Evolutionary conservation across 371 early-diverging fungal genomes (phyloP).

Genomic region (Blakeslea trispora): DNA sequence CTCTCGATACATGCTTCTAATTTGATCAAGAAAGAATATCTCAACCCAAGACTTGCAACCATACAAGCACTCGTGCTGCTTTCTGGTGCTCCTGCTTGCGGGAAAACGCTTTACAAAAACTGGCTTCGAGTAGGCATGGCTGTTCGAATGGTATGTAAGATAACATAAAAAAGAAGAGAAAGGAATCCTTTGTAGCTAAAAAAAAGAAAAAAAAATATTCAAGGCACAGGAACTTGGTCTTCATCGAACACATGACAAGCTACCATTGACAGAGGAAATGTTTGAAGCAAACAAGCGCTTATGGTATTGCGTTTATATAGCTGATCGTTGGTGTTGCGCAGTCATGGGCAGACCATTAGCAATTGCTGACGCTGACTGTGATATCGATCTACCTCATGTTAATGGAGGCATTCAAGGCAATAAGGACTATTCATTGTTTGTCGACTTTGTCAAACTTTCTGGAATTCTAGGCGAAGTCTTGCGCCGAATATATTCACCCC

Average conservation of each 20-base stretch:
- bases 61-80: conserved; percentile 48
- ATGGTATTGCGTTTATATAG: conserved; percentile 45
- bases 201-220: neutral
- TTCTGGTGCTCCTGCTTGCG: conserved; percentile 34
- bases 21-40: conserved; percentile 34
- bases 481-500: conserved; percentile 46
- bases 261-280: conserved; percentile 23
- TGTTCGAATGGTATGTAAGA: conserved; percentile 45
- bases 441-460: conserved; percentile 45
- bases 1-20: conserved; percentile 31
- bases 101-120: conserved; percentile 33
- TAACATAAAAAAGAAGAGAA: too few species aligned
- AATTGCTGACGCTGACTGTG: conserved; percentile 52
- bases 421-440: conserved; percentile 38
- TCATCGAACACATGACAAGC: conserved; percentile 32
- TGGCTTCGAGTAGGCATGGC: conserved; percentile 53
- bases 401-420: conserved; percentile 13
- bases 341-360: conserved; percentile 49
- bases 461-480: conserved; percentile 46
- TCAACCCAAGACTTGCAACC: conserved; percentile 34
- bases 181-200: too few species aligned
- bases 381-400: conserved; percentile 42
- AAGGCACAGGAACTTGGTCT: conserved; percentile 50
- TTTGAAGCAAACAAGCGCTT: conserved; percentile 37
- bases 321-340: conserved; percentile 50